phyloP scores from a whole-genome alignment of 129 eudicot species.

The Flaveria linearis region DNA sequence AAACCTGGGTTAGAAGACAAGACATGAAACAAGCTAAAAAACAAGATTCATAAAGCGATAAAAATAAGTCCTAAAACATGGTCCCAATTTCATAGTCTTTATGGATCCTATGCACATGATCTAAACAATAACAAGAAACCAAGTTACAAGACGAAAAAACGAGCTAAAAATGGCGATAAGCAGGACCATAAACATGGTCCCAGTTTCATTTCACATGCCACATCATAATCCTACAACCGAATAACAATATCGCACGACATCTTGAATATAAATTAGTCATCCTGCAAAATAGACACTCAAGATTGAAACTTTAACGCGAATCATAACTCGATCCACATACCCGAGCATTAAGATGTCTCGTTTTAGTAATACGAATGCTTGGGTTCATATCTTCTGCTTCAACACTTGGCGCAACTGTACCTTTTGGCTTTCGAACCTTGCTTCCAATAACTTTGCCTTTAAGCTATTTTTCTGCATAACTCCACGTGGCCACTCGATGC shows the following conservation, averaged over 20 bases:
- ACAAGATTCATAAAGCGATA: neutral
- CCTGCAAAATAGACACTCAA: slow-evolving; percentile 23
- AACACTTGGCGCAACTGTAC: slow-evolving; percentile 86
- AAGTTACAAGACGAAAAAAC: neutral
- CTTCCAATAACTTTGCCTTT: slow-evolving; percentile 73
- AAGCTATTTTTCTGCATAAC: slow-evolving; percentile 72
- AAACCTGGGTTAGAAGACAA: neutral
- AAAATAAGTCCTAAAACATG: neutral
- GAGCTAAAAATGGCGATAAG: neutral
- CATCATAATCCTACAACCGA: slow-evolving; percentile 33
- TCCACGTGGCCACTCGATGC: slow-evolving; percentile 90
- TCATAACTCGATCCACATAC: slow-evolving; percentile 12
- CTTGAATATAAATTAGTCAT: slow-evolving; percentile 22
- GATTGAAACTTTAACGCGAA: slow-evolving; percentile 28
- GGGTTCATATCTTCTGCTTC: slow-evolving; percentile 72
- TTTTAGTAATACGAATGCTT: neutral
- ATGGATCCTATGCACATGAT: slow-evolving; percentile 9
- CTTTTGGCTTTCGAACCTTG: slow-evolving; percentile 83
- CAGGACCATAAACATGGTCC: neutral
- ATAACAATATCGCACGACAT: slow-evolving; percentile 17
- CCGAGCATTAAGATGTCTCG: neutral
- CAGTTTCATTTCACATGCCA: slow-evolving; percentile 23
- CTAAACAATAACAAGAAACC: neutral
- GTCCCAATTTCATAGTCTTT: slow-evolving; percentile 6
- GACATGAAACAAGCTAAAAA: neutral